Evolutionary conservation across 306 rosid genomes (phyloP).

Genomic region (Rosa lucieae): DNA sequence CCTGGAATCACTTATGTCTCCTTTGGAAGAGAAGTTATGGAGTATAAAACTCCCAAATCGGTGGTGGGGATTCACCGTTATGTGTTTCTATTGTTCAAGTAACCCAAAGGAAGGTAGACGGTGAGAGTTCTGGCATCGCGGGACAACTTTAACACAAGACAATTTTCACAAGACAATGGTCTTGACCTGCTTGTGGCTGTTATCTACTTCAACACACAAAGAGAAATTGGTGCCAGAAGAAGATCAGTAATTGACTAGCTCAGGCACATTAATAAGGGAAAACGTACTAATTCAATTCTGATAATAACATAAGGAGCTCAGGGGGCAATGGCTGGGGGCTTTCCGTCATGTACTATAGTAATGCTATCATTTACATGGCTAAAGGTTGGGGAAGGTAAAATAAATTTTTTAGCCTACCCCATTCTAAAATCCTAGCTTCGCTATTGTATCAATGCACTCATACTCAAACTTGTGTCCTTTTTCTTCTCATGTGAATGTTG

Average conservation of each 20-base stretch:
- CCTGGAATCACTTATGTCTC: conserved; percentile 69
- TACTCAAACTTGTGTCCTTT: too few species aligned
- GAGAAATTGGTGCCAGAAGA: conserved; percentile 82
- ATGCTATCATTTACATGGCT: background rate
- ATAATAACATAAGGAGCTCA: background rate
- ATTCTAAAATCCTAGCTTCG: too few species aligned
- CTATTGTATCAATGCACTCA: too few species aligned
- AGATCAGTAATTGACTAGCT: conserved; percentile 23
- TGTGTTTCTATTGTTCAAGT: conserved; percentile 81
- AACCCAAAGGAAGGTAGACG: conserved; percentile 66
- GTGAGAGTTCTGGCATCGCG: conserved; percentile 64
- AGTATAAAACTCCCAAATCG: conserved; percentile 76
- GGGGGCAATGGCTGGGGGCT: background rate
- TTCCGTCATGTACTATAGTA: background rate
- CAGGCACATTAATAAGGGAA: background rate
- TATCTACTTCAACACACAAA: conserved; percentile 85
- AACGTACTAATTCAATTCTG: background rate
- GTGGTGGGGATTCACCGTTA: conserved; percentile 79
- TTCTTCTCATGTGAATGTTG: too few species aligned
- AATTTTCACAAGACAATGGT: conserved; percentile 56
- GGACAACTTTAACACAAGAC: conserved; percentile 70
- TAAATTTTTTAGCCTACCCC: too few species aligned
- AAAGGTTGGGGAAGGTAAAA: too few species aligned
- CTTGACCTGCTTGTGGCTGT: conserved; percentile 88
- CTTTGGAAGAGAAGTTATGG: conserved; percentile 58